Evolutionary conservation across 768 basidiomycete species (phyloP).

Genomic region (Chalciporus piperatus): DNA sequence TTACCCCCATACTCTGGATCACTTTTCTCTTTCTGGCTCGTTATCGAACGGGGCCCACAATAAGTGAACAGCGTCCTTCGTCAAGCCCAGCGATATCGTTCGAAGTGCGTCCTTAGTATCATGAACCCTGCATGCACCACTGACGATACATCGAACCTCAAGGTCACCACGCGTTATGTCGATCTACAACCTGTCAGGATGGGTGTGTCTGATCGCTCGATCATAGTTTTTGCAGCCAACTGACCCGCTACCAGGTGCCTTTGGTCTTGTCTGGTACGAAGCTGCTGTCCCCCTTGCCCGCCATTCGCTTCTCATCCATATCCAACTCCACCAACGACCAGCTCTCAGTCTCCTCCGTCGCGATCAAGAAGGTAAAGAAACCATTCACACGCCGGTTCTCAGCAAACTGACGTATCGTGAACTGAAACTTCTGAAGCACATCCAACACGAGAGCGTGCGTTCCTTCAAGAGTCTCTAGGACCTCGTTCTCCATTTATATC

Average conservation of each 20-base stretch:
- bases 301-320: slow-evolving; percentile 10
- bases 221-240: slow-evolving; percentile 15
- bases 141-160: slow-evolving; percentile 21
- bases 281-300: not conserved
- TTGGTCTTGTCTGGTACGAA: slow-evolving; percentile 93
- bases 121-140: slow-evolving; percentile 13
- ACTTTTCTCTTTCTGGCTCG: not conserved
- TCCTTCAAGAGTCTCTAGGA: not conserved
- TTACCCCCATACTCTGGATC: not conserved
- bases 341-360: slow-evolving; percentile 88
- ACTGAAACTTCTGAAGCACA: slow-evolving; percentile 96
- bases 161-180: slow-evolving; percentile 98
- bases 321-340: slow-evolving; percentile 91
- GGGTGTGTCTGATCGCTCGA: slow-evolving; percentile 56
- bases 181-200: slow-evolving; percentile 99
- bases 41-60: not conserved
- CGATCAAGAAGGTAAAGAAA: slow-evolving; percentile 99
- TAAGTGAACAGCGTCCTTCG: slow-evolving; percentile 72
- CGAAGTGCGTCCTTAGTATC: slow-evolving; percentile 53
- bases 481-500: slow-evolving; percentile 1
- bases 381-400: slow-evolving; percentile 98
- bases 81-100: slow-evolving; percentile 96
- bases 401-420: slow-evolving; percentile 97
- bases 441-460: slow-evolving; percentile 95
- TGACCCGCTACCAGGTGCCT: slow-evolving; percentile 57